phyloP scores from a whole-genome alignment of 305 asterid genomes.

The Solanum hybrid region DNA sequence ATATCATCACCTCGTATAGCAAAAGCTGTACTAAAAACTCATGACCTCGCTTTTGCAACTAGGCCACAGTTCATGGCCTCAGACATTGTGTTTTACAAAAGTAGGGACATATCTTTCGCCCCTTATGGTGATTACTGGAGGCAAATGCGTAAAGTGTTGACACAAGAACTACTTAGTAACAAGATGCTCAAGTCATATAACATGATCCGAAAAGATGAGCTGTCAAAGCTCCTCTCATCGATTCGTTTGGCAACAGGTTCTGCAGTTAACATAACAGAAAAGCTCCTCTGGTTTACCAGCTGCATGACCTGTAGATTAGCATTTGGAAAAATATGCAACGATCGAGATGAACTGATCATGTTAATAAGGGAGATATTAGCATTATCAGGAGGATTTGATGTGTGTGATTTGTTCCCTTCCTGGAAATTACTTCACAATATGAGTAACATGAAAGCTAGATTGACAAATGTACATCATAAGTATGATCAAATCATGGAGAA shows the following conservation, averaged over 20 bases:
- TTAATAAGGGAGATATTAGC: neutral
- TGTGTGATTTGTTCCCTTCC: slow-evolving; percentile 9
- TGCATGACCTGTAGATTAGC: slow-evolving; percentile 3
- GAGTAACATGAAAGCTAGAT: neutral
- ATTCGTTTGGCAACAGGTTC: neutral
- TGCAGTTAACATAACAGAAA: neutral
- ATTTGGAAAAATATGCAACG: slow-evolving; percentile 5
- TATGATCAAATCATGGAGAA: neutral
- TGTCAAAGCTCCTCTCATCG: neutral
- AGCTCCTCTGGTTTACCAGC: neutral
- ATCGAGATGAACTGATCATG: neutral
- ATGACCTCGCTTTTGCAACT: slow-evolving; percentile 5
- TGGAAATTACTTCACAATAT: neutral
- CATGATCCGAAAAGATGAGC: slow-evolving; percentile 3
- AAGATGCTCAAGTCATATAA: slow-evolving; percentile 3
- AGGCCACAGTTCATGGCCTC: neutral
- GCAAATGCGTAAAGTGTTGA: slow-evolving; percentile 10
- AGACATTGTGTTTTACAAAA: neutral
- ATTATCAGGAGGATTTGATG: slow-evolving; percentile 3
- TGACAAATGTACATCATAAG: neutral
- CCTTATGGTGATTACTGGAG: slow-evolving; percentile 13
- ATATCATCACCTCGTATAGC: slow-evolving; percentile 7
- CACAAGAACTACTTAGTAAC: slow-evolving; percentile 2
- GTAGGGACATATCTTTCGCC: neutral
- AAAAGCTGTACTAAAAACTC: slow-evolving; percentile 11